phyloP scores from a whole-genome alignment of 1,284 basidiomycete species.

The Garcileccinum viscosum region DNA sequence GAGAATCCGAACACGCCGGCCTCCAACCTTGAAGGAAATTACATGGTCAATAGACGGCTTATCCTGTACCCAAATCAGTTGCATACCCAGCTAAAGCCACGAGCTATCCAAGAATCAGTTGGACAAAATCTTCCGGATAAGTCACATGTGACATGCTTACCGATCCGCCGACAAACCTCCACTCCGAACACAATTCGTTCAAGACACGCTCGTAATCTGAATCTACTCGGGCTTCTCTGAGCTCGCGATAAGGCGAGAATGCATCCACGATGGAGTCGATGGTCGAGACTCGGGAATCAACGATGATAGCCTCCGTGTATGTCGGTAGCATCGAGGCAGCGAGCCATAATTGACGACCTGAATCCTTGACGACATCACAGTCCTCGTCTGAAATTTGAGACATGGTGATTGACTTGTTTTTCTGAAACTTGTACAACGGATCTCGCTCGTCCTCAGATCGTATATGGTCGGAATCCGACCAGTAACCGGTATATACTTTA shows the following conservation, averaged over 20 bases:
- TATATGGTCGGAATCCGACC: conserved; percentile 31
- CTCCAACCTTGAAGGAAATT: conserved; percentile 44
- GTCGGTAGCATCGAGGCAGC: conserved; percentile 42
- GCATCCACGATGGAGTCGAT: conserved; percentile 51
- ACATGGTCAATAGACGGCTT: conserved; percentile 2
- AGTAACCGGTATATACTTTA: conserved; percentile 32
- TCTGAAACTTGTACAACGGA: conserved; percentile 17
- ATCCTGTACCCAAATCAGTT: neutral
- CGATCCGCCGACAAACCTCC: conserved; percentile 56
- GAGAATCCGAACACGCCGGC: conserved; percentile 68
- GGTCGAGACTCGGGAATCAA: conserved; percentile 38
- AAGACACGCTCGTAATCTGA: conserved; percentile 52
- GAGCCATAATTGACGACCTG: conserved; percentile 18
- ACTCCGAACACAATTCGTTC: conserved; percentile 50
- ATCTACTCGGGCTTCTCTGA: conserved; percentile 53
- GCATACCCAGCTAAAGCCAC: conserved; percentile 58
- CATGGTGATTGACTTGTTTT: conserved; percentile 4
- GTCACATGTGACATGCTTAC: conserved; percentile 29
- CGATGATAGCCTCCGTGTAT: conserved; percentile 47
- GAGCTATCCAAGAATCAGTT: conserved; percentile 41
- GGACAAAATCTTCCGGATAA: neutral
- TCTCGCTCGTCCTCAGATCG: conserved; percentile 28
- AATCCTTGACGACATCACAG: neutral
- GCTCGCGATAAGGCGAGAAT: conserved; percentile 59
- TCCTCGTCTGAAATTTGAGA: conserved; percentile 16